These are phyloP conservation scores for Diospyros lotus DNA, from an alignment of 148 eudicot genomes.

Conservation along the genomic window DNA sequence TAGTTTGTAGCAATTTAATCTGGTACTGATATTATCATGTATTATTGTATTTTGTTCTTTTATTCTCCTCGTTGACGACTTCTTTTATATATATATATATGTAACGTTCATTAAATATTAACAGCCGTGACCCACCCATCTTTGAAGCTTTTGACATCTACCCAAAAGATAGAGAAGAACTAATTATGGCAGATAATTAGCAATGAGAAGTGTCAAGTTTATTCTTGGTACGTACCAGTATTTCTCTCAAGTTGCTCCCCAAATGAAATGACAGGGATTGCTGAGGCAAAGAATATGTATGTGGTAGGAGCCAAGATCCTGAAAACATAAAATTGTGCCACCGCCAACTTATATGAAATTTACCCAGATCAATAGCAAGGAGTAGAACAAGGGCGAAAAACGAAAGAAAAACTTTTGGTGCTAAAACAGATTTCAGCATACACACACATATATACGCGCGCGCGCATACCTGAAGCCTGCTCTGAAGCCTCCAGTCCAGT, in stretches of 20 bases:
- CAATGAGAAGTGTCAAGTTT: not conserved
- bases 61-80: not conserved
- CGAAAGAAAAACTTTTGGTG: too few species aligned
- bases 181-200: too few species aligned
- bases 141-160: too few species aligned
- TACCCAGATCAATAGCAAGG: not conserved
- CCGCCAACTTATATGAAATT: not conserved
- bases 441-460: too few species aligned
- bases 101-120: not conserved
- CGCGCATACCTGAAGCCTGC: conserved; percentile 73
- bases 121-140: too few species aligned
- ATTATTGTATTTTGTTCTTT: not conserved
- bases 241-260: conserved; percentile 84
- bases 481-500: conserved; percentile 77
- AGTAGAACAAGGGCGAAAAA: too few species aligned
- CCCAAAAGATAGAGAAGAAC: too few species aligned
- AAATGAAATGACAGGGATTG: conserved; percentile 90
- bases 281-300: conserved; percentile 90
- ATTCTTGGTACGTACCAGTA: conserved; percentile 38
- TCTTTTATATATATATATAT: too few species aligned
- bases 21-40: not conserved
- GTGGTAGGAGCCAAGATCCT: conserved; percentile 94
- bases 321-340: conserved; percentile 7
- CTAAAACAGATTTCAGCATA: too few species aligned
- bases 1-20: not conserved